phyloP scores from a whole-genome alignment of 1,139 yeast species.

The Candida sanyaensis region DNA sequence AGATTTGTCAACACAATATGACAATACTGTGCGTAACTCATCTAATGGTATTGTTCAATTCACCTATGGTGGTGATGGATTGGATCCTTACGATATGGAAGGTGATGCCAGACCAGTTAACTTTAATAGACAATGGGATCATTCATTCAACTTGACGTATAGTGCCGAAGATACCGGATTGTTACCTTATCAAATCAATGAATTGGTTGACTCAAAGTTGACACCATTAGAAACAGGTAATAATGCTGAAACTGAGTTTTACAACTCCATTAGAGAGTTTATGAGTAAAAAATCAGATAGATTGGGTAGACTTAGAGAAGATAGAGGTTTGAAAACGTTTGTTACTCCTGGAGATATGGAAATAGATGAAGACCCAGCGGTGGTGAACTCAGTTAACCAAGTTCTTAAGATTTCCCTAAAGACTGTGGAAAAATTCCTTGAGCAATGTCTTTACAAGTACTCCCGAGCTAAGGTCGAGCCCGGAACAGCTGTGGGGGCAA shows the following conservation, averaged over 20 bases:
- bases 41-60: constrained; percentile 96
- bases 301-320: constrained; percentile 59
- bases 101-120: constrained; percentile 98
- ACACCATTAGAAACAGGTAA: constrained; percentile 58
- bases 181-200: constrained; percentile 69
- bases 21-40: constrained; percentile 92
- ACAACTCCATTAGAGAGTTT: constrained; percentile 69
- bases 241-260: constrained; percentile 86
- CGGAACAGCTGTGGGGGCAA: constrained; percentile 98
- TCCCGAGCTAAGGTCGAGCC: constrained; percentile 94
- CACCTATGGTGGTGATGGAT: constrained; percentile 97
- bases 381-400: constrained; percentile 63
- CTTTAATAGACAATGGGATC: constrained; percentile 93
- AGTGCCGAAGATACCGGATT: constrained; percentile 56
- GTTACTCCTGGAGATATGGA: constrained; percentile 41
- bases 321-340: constrained; percentile 44
- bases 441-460: constrained; percentile 79
- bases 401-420: constrained; percentile 66
- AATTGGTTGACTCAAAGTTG: constrained; percentile 56
- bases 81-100: constrained; percentile 98
- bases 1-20: constrained; percentile 92
- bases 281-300: constrained; percentile 55
- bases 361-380: constrained; percentile 49
- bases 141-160: constrained; percentile 74
- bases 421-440: constrained; percentile 68